These are phyloP conservation scores for Bryum argenteum DNA, from an alignment of 225 moss, liverwort and hornwort species.

Conservation along the genomic window DNA sequence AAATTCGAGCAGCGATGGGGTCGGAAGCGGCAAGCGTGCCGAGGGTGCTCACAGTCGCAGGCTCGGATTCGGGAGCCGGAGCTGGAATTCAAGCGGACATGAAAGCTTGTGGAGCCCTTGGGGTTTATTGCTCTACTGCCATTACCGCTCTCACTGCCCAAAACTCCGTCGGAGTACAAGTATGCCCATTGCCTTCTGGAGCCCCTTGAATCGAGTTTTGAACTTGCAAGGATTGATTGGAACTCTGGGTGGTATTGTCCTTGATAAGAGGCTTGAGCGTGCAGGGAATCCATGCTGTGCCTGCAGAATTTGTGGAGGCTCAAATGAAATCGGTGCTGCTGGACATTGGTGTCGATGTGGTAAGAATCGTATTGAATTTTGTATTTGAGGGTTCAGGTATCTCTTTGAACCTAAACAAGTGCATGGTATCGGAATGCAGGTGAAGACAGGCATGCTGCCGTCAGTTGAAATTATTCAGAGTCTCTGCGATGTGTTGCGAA, in stretches of 20 bases:
- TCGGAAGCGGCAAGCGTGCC: slow-evolving; percentile 53
- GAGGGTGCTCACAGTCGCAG: slow-evolving; percentile 79
- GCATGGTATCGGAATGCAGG: slow-evolving; percentile 48
- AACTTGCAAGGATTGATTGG: too few species aligned
- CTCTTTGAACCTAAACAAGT: not conserved
- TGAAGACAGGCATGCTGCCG: slow-evolving; percentile 95
- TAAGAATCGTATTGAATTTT: slow-evolving; percentile 26
- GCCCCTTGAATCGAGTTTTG: not conserved
- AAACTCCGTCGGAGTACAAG: slow-evolving; percentile 84
- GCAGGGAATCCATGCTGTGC: slow-evolving; percentile 82
- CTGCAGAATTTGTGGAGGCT: slow-evolving; percentile 75
- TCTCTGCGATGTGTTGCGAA: slow-evolving; percentile 74
- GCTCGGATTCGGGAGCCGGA: slow-evolving; percentile 88
- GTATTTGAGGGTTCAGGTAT: not conserved
- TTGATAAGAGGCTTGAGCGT: not conserved
- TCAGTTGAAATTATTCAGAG: slow-evolving; percentile 70
- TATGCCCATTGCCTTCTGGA: slow-evolving; percentile 16
- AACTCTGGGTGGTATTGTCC: not conserved
- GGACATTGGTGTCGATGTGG: slow-evolving; percentile 96
- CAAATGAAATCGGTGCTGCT: slow-evolving; percentile 82
- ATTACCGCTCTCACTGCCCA: slow-evolving; percentile 85
- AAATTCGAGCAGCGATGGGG: slow-evolving; percentile 43
- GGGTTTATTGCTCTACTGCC: slow-evolving; percentile 82
- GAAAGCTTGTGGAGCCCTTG: slow-evolving; percentile 88
- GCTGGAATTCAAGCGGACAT: slow-evolving; percentile 96